Evolutionary conservation across 2,329 filamentous ascomycete species (phyloP), one percentile per base, ranked within the genome.

Genomic region (Sarocladiaceae sp.): DNA sequence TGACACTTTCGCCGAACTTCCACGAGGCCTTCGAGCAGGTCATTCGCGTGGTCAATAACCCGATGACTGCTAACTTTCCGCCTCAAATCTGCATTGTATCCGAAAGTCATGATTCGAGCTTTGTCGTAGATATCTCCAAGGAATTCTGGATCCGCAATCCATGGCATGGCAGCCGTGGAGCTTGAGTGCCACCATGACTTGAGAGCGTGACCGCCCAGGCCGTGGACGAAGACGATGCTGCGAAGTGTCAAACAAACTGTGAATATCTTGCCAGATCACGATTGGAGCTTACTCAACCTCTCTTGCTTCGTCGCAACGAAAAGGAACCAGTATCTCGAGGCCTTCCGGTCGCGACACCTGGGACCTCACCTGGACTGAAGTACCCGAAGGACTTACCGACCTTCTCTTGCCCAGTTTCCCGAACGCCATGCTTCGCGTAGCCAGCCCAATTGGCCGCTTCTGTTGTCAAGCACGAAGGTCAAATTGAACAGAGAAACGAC

Each of bases 151-250:
- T 36, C 15, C 33, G 39, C 50, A 36, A 52, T 23, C 15, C 28
- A 7, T 29, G 50, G 35, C 50, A 52, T 18, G 46, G 42, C 4
- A 46, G 18, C 6, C 1, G 8, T 8, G 12, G 23, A 37, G 33
- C 37, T 12, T n/a, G 25, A 11, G 18, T 33, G 12, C 29, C 17
- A 2, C 50, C 50, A 52, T 31, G 50, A 44, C 18, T 37, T 50
- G 47, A n/a, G 25, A 18, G 23, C 31, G 15, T 50, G 25, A 11
- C 47, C 47, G 1, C 47, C 47, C 7, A 50, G 26, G 17, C 47
- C 47, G 23, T 50, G 47, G 22, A 50, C 20, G 23, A 50, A 50
- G n/a, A 50, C n/a, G n/a, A 50, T 50, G n/a, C 31, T 29, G 29
- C 29, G 29, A 33, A 10, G 29, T 10, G 29, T 33, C 29, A 33